Evolutionary conservation across 2,329 filamentous ascomycete species (phyloP), one percentile per base, ranked within the genome.

Genomic region (Calonectria honghensis): DNA sequence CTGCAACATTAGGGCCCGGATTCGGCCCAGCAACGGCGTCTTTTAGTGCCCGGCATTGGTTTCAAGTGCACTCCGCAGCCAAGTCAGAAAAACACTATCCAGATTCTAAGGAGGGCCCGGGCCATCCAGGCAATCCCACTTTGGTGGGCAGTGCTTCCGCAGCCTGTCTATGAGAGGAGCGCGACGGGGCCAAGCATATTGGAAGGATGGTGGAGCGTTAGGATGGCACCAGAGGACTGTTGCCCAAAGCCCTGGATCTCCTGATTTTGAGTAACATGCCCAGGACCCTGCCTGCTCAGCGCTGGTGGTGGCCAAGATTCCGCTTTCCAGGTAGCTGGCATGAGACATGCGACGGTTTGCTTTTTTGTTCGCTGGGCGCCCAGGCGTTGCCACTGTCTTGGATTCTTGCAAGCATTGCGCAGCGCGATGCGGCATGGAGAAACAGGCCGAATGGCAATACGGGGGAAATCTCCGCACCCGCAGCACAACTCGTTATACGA

Each of bases 21-120:
- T 65, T 73, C 61, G 61, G 61, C 72, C 51, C 50, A 68, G 65
- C 57, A 52, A 64, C 70, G 41, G 59, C 37, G 68, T 35, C 65
- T 66, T 63, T 41, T 73, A 73, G 63, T 64, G 45, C 63, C 71
- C 48, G 48, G 39, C 63, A 31, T 54, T 51, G 51, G 75, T 75
- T 77, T 77, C 73, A 76, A 72, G 73, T 75, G 61, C 45, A 50
- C 68, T 68, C 64, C 57, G 41, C 48, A 70, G 41, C 31, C 68
- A 32, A 32, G 68, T 45, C 54, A 48, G 45, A 61, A 29, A 61
- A 48, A 65, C 61, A 64, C 51, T 59, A 35, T 32, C 69, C 61
- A 68, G 63, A 54, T 61, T 64, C 64, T 63, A 45, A 73, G 54
- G 70, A 54, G 67, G 37, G 35, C 31, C 45, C 45, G 65, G 59